Evolutionary conservation across 164 flowering plant genomes (phyloP), one percentile per base, ranked within the genome.

Genomic region (Magnolia changhungtana): DNA sequence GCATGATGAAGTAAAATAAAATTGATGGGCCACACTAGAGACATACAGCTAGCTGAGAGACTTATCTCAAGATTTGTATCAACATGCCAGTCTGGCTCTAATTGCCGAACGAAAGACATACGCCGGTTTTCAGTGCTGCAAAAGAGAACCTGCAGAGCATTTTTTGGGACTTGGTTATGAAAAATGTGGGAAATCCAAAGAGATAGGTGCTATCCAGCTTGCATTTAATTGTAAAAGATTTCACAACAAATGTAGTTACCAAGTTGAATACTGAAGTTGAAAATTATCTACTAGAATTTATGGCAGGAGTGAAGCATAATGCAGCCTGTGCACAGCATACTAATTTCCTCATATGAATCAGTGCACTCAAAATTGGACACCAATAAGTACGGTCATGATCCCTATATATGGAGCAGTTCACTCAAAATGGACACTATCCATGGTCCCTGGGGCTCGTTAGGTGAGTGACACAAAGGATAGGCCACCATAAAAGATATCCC

Each of bases 61-160:
- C 64, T n/a, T 66, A 83, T 81, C 50, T 83, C 85, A 50, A 72
- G 72, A 72, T 79, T 83, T 71, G 78, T 78, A 74, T 83, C 85
- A 55, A 83, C 79, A 71, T 83, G 85, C 85, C 83, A 83, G 21
- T 83, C 85, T 18, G 85, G 79, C 67, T 83, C 85, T 71, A 83
- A 67, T 68, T 83, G 85, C 74, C 81, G 81, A 71, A 81, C 81
- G 20, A 83, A 83, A 67, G 85, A 83, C 49, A 63, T 19, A 66
- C 83, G 71, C 63, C 85, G 83, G 74, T 61, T 78, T 68, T 83
- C 83, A 51, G 83, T 83, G 74, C 85, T 78, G 67, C 81, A 78
- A 69, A 83, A 83, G 13, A 80, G 76, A 50, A 83, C 81, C 83
- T 83, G 74, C 63, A 73, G 18, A 37, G 66, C 61, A 73, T 51